Evolutionary conservation across 225 moss, liverwort and hornwort species (phyloP), one percentile per base, ranked within the genome.

Genomic region (Climacium dendroides): DNA sequence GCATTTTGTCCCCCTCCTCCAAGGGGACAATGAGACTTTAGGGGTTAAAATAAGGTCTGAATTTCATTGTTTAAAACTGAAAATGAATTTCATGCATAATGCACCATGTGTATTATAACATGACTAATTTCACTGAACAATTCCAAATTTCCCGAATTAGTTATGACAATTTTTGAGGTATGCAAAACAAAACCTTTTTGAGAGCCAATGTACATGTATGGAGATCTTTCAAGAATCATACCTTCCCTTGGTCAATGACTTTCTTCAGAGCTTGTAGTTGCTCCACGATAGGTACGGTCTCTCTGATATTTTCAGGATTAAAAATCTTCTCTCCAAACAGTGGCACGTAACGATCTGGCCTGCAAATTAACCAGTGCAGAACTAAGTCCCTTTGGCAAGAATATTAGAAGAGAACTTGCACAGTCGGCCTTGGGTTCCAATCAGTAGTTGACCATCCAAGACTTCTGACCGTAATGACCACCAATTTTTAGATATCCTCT

Each of bases 321-420:
- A 86, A 96, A 11, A 6, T 0, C 57, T 78, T 92, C 22, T 92
- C 94, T 65, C 96, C 98, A 90, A 96, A 98, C 69, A 98, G 55
- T n/a, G 93, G 67, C 72, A 94, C 75, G 65, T 96, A 98, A 63
- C 98, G 96, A 91, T 98, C 98, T 77, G 98, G 98, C 96, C 98
- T 98, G 94, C 58, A 86, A 70, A 66, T 64, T 29, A 58, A 64
- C 70, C 64, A 87, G 37, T 84, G 61, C 47, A 57, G 59, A 84
- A 37, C 10, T 83, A 12, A 61, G 50, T 61, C 48, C 74, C 61
- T 66, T 82, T 37, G 37, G 4, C 69, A 88, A 70, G 26, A 24
- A 83, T 48, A 72, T 22, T 45, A 59, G 47, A 60, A 60, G 20
- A 52, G 55, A 32, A 43, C 4, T 66, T 19, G 26, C 57, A 26